Evolutionary conservation across 2,329 filamentous ascomycete genomes (phyloP), one percentile per base, ranked within the genome.

Genomic region (Cordyceps cateniannulata): DNA sequence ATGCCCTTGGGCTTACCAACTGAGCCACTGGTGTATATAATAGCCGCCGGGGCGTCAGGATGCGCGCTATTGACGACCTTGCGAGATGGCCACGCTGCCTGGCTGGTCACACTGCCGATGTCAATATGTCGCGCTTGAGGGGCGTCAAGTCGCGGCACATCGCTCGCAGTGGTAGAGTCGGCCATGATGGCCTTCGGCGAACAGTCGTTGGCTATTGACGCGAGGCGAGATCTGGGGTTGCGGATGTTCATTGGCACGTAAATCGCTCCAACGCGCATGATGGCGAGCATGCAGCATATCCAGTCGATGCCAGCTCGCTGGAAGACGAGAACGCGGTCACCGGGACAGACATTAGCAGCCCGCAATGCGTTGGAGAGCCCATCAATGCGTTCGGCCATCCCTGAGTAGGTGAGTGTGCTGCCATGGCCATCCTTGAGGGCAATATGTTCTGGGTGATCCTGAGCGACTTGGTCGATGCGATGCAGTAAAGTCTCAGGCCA

Each of bases 1-100:
- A 62, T 32, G 14, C 60, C 60, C 18, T 62, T 62, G 3, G 60
- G 60, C 5, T 24, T 20, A 2, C 60, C 60, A 2, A 54, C 55
- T 3, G 60, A 59, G 10, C 60, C 60, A 32, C 60, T 62, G 2
- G 54, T 62, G 27, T 48, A 62, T 3, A 62, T 12, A 14, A 62
- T 60, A 16, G 32, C 25, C 3, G 40, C 35, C 22, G 4, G 32
- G 14, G 3, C 40, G 2, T 55, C 44, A 25, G 44, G 44, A 9
- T 24, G 4, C 7, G 44, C 44, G 12, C 22, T 14, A 24, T 47
- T 47, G 44, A 10, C 44, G 40, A 14, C 18, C 7, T n/a, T n/a
- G n/a, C n/a, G 40, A 18, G 12, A 18, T 16, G 16, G 40, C 40
- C 40, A 35, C 2, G 10, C 14, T 9, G 32, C 32, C 32, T 2